phyloP scores from a whole-genome alignment of 164 flowering plant species.

The Kalanchoe fedtschenkoi region DNA sequence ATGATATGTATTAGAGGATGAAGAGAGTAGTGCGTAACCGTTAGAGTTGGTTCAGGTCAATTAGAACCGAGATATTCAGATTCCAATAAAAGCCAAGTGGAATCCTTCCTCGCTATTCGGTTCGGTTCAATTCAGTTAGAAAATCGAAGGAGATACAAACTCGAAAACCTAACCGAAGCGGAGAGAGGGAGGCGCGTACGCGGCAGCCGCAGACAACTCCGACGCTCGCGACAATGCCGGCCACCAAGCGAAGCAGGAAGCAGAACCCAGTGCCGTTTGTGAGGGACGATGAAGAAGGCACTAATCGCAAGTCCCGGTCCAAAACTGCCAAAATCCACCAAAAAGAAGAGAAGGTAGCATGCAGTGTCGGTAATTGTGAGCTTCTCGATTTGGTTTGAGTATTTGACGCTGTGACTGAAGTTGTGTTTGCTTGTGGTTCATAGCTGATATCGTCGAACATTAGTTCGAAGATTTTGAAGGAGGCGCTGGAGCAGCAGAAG shows the following conservation, averaged over 20 bases:
- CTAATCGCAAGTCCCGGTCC: neutral
- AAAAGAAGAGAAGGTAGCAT: neutral
- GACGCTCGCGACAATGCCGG: neutral
- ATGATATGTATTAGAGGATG: too few species aligned
- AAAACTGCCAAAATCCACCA: conserved; percentile 1
- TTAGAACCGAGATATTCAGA: too few species aligned
- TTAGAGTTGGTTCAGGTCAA: too few species aligned
- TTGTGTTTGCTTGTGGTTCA: neutral
- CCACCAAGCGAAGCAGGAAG: neutral
- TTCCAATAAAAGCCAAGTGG: too few species aligned
- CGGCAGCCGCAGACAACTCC: neutral
- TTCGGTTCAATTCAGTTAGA: neutral
- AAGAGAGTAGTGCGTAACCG: too few species aligned
- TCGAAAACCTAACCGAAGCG: neutral
- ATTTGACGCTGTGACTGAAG: neutral
- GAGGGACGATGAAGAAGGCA: neutral
- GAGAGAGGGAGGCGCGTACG: neutral
- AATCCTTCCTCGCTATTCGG: too few species aligned
- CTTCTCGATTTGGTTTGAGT: neutral
- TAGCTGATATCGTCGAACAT: conserved; percentile 47
- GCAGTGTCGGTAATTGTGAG: neutral
- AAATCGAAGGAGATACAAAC: neutral
- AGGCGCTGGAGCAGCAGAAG: conserved; percentile 68
- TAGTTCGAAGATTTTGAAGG: conserved; percentile 65
- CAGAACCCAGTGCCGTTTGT: neutral